phyloP scores from a whole-genome alignment of 495 filamentous ascomycete genomes.

The Emericellopsis terricola region DNA sequence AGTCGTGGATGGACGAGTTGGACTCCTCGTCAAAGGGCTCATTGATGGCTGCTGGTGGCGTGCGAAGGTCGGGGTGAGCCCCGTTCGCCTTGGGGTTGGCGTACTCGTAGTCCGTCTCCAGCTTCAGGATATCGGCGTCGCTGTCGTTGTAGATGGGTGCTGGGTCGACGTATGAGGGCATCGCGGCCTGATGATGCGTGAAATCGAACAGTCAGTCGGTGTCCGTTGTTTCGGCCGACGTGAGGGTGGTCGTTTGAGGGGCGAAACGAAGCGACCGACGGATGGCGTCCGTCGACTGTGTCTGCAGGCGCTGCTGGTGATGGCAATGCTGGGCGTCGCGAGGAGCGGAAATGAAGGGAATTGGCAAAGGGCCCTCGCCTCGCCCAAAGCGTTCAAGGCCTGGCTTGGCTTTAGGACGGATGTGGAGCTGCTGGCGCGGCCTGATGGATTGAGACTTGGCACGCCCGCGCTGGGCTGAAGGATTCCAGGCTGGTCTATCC shows the following conservation, averaged over 20 bases:
- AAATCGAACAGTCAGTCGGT: conserved; percentile 1
- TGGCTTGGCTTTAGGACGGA: no score
- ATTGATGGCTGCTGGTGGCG: conserved; percentile 13
- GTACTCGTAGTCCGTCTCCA: conserved; percentile 7
- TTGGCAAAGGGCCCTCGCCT: no score
- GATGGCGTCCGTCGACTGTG: no score
- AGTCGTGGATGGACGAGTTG: conserved; percentile 17
- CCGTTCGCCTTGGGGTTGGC: conserved; percentile 9
- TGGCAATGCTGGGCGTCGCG: neutral
- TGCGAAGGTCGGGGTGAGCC: conserved; percentile 8
- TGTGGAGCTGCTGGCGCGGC: neutral
- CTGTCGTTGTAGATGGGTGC: conserved; percentile 21
- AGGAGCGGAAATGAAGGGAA: neutral
- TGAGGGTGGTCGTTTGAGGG: neutral
- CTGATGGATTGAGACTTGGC: no score
- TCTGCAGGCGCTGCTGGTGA: no score
- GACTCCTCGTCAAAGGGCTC: conserved; percentile 18
- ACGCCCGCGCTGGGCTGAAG: no score
- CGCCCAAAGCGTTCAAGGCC: no score
- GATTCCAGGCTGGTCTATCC: no score
- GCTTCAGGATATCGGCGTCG: conserved; percentile 18
- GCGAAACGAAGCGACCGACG: no score
- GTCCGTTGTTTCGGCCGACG: neutral
- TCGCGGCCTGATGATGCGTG: conserved; percentile 9
- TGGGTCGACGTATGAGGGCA: conserved; percentile 32